phyloP scores from a whole-genome alignment of 139 green algal species.

The Chlamydomonas sp. region DNA sequence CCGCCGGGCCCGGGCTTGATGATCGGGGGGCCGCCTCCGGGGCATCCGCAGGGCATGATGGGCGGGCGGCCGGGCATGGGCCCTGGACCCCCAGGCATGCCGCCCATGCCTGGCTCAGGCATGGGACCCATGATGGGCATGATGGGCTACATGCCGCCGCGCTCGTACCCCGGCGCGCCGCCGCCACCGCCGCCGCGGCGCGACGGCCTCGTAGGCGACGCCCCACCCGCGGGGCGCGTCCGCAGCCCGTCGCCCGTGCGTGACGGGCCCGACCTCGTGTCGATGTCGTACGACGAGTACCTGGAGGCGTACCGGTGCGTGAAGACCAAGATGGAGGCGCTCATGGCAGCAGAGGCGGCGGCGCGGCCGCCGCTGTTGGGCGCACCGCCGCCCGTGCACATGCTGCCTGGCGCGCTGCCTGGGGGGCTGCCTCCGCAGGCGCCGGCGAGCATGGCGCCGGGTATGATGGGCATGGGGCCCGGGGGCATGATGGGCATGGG shows the following conservation, averaged over 20 bases:
- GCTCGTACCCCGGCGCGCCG: not conserved
- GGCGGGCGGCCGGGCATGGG: no score
- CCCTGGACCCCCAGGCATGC: no score
- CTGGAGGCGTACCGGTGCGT: constrained; percentile 19
- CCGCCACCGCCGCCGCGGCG: not conserved
- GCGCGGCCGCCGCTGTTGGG: not conserved
- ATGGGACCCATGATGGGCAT: constrained; percentile 3
- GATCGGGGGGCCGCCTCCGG: no score
- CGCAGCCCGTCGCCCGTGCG: not conserved
- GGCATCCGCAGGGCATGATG: no score
- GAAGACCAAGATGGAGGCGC: not conserved
- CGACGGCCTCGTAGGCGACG: not conserved
- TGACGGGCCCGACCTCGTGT: not conserved
- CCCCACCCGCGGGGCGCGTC: not conserved
- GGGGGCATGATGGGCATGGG: constrained; percentile 11
- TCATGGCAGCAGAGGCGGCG: not conserved
- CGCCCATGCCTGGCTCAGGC: not conserved
- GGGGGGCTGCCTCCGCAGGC: not conserved
- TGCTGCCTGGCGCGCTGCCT: not conserved
- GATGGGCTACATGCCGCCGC: not conserved
- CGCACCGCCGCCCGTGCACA: not conserved
- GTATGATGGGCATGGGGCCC: constrained; percentile 10
- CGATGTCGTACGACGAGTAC: constrained; percentile 23
- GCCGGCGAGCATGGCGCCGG: not conserved
- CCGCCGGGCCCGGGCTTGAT: no score